Conservation (phyloP, 495 filamentous ascomycete genomes). For the Penicillium herquei region DNA sequence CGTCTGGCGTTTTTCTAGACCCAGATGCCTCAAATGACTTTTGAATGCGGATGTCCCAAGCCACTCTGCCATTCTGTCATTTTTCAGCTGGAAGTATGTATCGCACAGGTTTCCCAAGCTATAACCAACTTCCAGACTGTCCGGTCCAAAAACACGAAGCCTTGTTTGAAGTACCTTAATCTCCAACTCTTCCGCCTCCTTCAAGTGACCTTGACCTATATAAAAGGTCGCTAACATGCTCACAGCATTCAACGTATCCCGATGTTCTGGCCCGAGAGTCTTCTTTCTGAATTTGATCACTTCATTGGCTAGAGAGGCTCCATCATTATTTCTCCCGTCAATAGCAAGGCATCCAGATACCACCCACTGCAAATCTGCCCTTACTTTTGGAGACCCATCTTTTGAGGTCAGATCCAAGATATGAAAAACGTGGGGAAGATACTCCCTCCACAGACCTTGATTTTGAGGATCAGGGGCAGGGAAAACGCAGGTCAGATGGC, state of each 20-base stretch:
- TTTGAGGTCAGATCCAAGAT: background rate
- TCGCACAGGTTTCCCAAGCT: background rate
- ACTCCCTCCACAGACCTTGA: conserved; percentile 2
- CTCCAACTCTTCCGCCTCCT: background rate
- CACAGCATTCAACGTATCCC: background rate
- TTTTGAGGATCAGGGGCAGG: too few species aligned
- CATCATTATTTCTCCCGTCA: too few species aligned
- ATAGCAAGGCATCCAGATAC: too few species aligned
- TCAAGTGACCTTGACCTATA: background rate
- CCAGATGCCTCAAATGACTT: background rate
- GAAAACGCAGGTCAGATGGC: too few species aligned
- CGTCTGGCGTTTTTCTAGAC: background rate
- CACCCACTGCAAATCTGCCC: background rate
- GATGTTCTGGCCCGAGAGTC: background rate
- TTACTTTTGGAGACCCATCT: background rate
- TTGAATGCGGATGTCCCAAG: background rate
- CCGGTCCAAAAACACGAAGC: background rate
- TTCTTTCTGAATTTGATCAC: background rate
- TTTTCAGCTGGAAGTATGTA: background rate
- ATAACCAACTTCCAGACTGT: background rate
- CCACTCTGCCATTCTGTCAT: background rate
- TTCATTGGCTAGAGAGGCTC: background rate
- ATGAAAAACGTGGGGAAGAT: background rate
- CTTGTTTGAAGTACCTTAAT: background rate
- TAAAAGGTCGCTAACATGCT: background rate